Base-by-base conservation (phyloP, 1,139 yeast genomes). In the Diutina mesorugosa region DNA sequence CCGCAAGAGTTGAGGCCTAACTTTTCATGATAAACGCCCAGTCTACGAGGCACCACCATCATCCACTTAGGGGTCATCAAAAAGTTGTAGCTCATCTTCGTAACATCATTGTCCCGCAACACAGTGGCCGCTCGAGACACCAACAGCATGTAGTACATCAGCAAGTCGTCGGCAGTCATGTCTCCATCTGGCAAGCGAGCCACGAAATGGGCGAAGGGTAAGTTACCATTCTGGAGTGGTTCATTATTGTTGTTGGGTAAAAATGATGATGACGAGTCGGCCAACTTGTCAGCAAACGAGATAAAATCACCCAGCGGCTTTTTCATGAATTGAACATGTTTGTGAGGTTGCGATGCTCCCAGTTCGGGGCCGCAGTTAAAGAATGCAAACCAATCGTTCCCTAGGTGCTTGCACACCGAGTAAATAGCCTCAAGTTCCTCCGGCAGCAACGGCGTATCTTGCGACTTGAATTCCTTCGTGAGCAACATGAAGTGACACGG, bases 301-400 rank as follows among this genome's bases (percentile, higher is more conserved):
- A 67, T 68, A 65, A 83, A 85, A 1, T 32, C 32, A n/a, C 38
- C 51, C 29, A 57, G 58, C 45, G 83, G 77, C 78, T 30, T 54
- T 9, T n/a, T 45, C 55, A 93, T 74, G 68, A 91, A 84, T 69
- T 93, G 99, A 59, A 91, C 70, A 70, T 93, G 99, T 65, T 89
- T 89, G 71, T 93, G 99, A 55, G 90, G 86, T 64, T 90, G 95
- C 0, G 97, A 89, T 8, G 97, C 96, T 1, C 98, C 99, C 61
- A 95, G 84, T 63, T 83, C 78, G 30, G 83, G 82, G 4, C 98
- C 98, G 66, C 90, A 84, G 67, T 93, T 93, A 76, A 82, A 93
- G 69, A 93, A 91, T 0, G 90, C 93, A 68, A 91, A 76, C 78
- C 77, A 73, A 60, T 69, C 60, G 59, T 70, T 65, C 2, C 61